Evolutionary conservation across 116 monocot genomes (phyloP), one percentile per base, ranked within the genome.

Genomic region (Trichopus zeylanicus): DNA sequence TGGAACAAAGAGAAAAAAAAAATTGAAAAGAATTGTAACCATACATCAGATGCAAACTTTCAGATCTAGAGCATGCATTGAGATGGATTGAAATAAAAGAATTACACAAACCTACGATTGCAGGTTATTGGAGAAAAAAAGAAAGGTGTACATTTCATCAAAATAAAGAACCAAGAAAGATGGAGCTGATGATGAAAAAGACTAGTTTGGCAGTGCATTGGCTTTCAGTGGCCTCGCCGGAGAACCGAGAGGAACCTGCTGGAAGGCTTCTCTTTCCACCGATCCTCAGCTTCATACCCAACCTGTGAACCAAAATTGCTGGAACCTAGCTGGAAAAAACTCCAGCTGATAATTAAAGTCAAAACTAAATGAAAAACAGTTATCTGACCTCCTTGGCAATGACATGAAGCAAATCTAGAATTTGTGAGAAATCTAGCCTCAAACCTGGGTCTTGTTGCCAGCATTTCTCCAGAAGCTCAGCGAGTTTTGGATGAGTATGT

Each of bases 341-440:
- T 4, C 4, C 7, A 24, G 26, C 31, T 7, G 20, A 9, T 34
- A 29, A 12, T 9, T 25, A 19, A 13, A 16, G 13, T 42, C 42
- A 42, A 42, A 13, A 42, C n/a, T 16, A 42, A 42, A 16, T 9
- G 26, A 7, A 24, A 29, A n/a, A n/a, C 15, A 5, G 2, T 13
- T 9, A 23, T 11, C 34, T 10, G 66, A 93, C 92, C 81, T 92
- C 84, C 31, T 80, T 75, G 0, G 70, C 62, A 46, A 90, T 75
- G n/a, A 56, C 23, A 51, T 73, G 62, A 27, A 89, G 63, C 32
- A 31, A 75, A 48, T 63, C 67, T 7, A 87, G 34, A 24, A 90
- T 82, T 58, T 81, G 79, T 19, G 81, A 69, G 65, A 97, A 97
- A 51, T 97, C 84, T n/a, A 84, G 87, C 32, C 95, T 76, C 58